These are phyloP conservation scores for Acanthamoeba rhysodes DNA, from an alignment of 208 protist genomes.

Conservation along the genomic window DNA sequence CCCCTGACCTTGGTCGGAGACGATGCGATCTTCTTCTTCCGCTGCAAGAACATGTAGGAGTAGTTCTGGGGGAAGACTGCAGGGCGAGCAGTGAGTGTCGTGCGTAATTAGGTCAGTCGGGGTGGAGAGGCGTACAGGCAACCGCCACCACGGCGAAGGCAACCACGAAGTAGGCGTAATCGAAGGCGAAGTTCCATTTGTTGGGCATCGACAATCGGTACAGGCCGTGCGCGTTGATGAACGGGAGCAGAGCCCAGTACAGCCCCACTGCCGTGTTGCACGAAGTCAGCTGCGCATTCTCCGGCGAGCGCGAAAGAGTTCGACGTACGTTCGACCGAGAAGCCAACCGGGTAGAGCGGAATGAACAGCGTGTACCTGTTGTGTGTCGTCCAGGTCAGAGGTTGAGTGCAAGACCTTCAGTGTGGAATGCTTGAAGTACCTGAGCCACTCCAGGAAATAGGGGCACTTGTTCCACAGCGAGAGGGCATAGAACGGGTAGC, in stretches of 20 bases:
- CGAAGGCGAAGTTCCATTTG: conserved; percentile 35
- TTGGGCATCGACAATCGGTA: conserved; percentile 41
- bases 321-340: neutral
- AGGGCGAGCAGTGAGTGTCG: too few species aligned
- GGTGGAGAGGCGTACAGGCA: neutral
- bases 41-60: conserved; percentile 30
- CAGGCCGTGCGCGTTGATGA: neutral
- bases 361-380: conserved; percentile 27
- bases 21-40: conserved; percentile 8
- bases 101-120: too few species aligned
- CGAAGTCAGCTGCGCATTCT: neutral
- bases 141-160: neutral
- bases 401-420: too few species aligned
- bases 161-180: conserved; percentile 37
- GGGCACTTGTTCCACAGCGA: conserved; percentile 7
- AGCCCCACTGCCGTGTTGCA: neutral
- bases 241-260: neutral
- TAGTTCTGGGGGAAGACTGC: conserved; percentile 65
- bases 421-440: too few species aligned
- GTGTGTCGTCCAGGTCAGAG: neutral
- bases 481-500: conserved; percentile 38
- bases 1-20: neutral
- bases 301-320: neutral
- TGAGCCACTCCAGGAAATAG: neutral
- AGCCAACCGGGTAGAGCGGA: conserved; percentile 18